Conservation (phyloP, 345 rosid genomes). For the Iberis pinnata region DNA sequence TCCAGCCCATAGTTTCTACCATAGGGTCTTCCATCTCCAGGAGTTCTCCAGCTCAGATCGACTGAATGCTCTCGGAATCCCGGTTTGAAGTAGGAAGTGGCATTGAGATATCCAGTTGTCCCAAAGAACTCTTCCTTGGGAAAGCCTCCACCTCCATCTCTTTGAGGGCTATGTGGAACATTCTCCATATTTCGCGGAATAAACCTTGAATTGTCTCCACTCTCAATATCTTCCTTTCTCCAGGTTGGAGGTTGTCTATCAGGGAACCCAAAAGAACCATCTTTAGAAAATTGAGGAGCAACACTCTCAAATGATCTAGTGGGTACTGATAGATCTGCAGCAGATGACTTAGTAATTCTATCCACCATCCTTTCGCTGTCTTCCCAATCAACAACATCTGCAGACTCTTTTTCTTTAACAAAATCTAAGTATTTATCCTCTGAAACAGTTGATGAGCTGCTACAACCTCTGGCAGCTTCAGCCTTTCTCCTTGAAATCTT, state of each 20-base stretch:
- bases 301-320: constrained; percentile 50
- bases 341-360: constrained; percentile 69
- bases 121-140: constrained; percentile 58
- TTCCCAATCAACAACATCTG: constrained; percentile 76
- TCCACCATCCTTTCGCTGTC: constrained; percentile 87
- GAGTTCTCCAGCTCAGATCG: constrained; percentile 73
- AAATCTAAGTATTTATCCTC: constrained; percentile 44
- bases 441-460: constrained; percentile 37
- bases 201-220: constrained; percentile 47
- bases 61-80: constrained; percentile 47
- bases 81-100: constrained; percentile 42
- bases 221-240: constrained; percentile 71
- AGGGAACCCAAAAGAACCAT: constrained; percentile 43
- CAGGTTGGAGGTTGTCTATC: constrained; percentile 63
- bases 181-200: constrained; percentile 43
- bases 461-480: constrained; percentile 43
- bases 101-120: constrained; percentile 44
- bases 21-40: constrained; percentile 60
- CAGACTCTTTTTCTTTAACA: constrained; percentile 43
- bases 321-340: constrained; percentile 56
- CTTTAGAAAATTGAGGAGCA: constrained; percentile 46
- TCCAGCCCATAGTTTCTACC: constrained; percentile 53
- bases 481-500: constrained; percentile 80
- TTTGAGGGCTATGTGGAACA: constrained; percentile 45
- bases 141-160: constrained; percentile 47